Base-by-base conservation (phyloP, 192 early-diverging fungal species). In the Umbelopsis vinacea region DNA sequence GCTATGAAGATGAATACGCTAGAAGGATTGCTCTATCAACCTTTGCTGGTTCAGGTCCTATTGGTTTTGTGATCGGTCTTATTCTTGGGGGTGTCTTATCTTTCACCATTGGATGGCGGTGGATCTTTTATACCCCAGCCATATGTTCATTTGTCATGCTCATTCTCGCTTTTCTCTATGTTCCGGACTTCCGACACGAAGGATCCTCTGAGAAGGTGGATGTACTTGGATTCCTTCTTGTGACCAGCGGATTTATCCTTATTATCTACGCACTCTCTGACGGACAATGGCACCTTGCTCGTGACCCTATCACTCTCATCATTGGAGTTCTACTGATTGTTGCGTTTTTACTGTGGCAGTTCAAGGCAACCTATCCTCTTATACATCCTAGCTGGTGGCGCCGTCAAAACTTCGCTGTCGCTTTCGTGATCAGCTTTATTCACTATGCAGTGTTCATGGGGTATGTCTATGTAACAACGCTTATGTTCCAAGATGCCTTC, bases 401-500 rank as follows among this genome's bases (percentile, higher is more conserved):
- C 9, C 80, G 80, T 2, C 76, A 78, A 29, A 85, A 83, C 76
- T 83, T 85, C 71, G 70, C 84, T 6, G 76, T 22, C 47, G 79
- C 82, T 63, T 76, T 83, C 57, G 67, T 77, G 24, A 71, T 83
- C 46, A 79, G 79, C 11, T 82, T 81, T 38, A 26, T 81, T 0
- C 74, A 74, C 53, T 76, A 81, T 40, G 77, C 76, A 26, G 76
- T 72, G 71, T 85, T 83, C 57, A 47, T 74, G 9, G 76, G 76
- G 12, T 85, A 85, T 45, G 77, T 79, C n/a, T 76, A 83, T 33
- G 79, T 76, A 40, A 76, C 79, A 19, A 83, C 84, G 2, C 72
- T 85, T 43, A 83, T 83, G 40, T 85, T 85, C 53, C 82, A 85
- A 47, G 80, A 83, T n/a, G 60, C 81, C 33, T 79, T 75, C 74